Percentiles rank a stretch among this genome's conserved stretches.
Conservation (phyloP, 2,329 filamentous ascomycete genomes). For the Cytospora leucostoma region DNA sequence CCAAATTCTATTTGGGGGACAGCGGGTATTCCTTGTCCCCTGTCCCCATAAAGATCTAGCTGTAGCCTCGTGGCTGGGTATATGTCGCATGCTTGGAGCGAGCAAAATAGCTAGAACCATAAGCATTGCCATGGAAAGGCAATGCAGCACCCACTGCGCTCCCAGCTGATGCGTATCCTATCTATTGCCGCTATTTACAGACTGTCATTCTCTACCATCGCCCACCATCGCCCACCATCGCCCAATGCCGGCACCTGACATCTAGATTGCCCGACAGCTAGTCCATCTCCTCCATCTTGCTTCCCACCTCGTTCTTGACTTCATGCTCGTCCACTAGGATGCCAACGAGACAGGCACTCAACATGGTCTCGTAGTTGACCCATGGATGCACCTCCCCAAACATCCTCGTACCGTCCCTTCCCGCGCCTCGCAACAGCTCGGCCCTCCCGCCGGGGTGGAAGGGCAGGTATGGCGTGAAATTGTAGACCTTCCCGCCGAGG, state of each 20-base stretch:
- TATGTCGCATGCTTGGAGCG: neutral
- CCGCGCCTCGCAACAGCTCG: constrained; percentile 67
- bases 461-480: constrained; percentile 83
- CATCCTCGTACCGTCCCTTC: constrained; percentile 61
- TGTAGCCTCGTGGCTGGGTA: neutral
- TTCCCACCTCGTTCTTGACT: constrained; percentile 38
- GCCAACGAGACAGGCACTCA: constrained; percentile 63
- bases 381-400: constrained; percentile 70
- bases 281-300: constrained; percentile 63
- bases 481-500: constrained; percentile 89
- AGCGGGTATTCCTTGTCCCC: constrained; percentile 8
- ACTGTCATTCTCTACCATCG: neutral
- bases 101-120: neutral
- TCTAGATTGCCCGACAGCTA: constrained; percentile 32
- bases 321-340: constrained; percentile 62
- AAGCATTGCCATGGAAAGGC: neutral
- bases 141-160: neutral
- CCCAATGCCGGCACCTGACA: neutral
- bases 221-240: neutral
- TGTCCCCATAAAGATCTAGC: neutral
- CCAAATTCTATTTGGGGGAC: neutral
- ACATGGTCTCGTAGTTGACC: constrained; percentile 73
- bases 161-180: constrained; percentile 11
- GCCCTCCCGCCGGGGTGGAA: constrained; percentile 88
- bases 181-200: constrained; percentile 4